Base-by-base conservation (phyloP, 495 filamentous ascomycete genomes). In the Glarea lozoyensis region DNA sequence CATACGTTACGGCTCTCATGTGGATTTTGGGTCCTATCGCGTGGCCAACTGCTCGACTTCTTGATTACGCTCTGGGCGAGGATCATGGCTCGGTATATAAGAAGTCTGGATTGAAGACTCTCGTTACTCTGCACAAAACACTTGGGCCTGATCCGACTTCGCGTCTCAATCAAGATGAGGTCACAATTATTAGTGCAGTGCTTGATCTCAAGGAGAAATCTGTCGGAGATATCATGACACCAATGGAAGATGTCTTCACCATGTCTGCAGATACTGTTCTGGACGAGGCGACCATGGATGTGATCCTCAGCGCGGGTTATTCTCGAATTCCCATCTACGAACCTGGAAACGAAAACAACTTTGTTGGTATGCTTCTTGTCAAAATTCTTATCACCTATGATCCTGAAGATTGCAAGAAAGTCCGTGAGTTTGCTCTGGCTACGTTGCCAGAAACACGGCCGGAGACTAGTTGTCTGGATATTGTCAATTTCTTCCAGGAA, bases 361-460 rank as follows among this genome's bases (percentile, higher is more conserved):
- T 95, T 58, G 78, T 97, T 12, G 92, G 92, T 29, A 98, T 98
- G 92, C 74, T 98, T 1, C 65, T 98, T 9, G 92, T 98, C 54
- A 98, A 97, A 64, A 96, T 96, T 53, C 73, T 98, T 27, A 98
- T 98, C 57, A 97, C 93, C 0, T 98, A 98, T 54, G 92, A 98
- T 48, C 92, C 92, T 0, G 92, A 98, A 60, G 92, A 98, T 55
- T 75, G 72, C 50, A 86, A 79, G 52, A 71, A 72, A 3, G 92
- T 98, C 15, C 72, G 79, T 24, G 88, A 96, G 39, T 97, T 98
- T 61, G 78, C 88, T 2, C 65, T 98, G 42, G 92, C 93, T 22
- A 96, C 92, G 0, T 70, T 98, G 0, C 93, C 93, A 2, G 92
- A 98, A 61, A 98, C 92, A 2, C 76, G 85, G 7, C 85, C 93